Conservation (phyloP, 257 asterid species). For the Scutellaria baicalensis region DNA sequence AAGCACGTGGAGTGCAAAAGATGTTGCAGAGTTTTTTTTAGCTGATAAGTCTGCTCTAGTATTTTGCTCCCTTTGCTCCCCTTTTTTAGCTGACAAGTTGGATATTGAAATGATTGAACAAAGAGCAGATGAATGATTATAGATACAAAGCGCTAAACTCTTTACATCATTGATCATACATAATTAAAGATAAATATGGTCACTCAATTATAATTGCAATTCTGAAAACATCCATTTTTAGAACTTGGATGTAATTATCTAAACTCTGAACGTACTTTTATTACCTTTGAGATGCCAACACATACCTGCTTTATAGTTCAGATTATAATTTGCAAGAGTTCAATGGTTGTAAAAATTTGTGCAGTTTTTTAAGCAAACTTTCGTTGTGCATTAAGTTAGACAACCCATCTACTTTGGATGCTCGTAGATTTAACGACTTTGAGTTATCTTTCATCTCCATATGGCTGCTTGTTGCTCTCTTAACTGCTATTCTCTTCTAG, state of each 20-base stretch:
- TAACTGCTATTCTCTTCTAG: background rate
- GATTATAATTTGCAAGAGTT: too few relatives aligned
- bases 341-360: too few relatives aligned
- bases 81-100: too few relatives aligned
- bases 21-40: constrained; percentile 83
- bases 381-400: background rate
- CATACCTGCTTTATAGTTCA: background rate
- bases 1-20: constrained; percentile 79
- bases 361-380: background rate
- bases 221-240: background rate
- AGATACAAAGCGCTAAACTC: too few relatives aligned
- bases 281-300: background rate
- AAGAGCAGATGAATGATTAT: too few relatives aligned
- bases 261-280: background rate
- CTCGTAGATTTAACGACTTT: background rate
- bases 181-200: too few relatives aligned
- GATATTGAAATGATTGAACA: background rate
- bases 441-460: background rate
- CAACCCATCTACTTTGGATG: background rate
- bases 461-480: background rate
- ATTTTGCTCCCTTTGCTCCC: constrained; percentile 11
- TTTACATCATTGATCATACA: too few relatives aligned
- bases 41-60: constrained; percentile 96
- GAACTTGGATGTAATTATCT: too few relatives aligned
- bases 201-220: background rate